These are phyloP conservation scores for Magnusiomyces paraingens DNA, from an alignment of 1,139 yeast species.

Conservation along the genomic window DNA sequence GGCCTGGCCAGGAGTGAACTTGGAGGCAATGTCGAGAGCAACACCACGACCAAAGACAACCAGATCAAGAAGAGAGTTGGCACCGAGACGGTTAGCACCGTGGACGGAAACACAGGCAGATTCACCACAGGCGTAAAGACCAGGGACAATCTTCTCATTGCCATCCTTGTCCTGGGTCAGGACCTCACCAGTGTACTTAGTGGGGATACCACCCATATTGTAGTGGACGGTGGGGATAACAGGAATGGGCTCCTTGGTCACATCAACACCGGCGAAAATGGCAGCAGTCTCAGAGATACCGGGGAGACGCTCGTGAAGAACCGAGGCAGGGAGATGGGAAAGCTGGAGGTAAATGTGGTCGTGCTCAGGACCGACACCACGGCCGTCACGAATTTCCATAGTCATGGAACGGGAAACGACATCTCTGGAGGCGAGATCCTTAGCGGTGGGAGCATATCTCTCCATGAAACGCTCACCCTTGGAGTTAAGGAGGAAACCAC, in stretches of 20 bases:
- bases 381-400: slow-evolving; percentile 96
- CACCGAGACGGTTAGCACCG: slow-evolving; percentile 99
- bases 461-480: slow-evolving; percentile 99
- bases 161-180: slow-evolving; percentile 80
- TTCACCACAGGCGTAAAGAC: slow-evolving; percentile 97
- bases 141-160: slow-evolving; percentile 86
- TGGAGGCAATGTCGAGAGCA: slow-evolving; percentile 81
- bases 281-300: slow-evolving; percentile 99
- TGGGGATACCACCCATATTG: slow-evolving; percentile 99
- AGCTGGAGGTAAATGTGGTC: slow-evolving; percentile 95
- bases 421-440: slow-evolving; percentile 97
- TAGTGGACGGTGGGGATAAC: slow-evolving; percentile 97
- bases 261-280: slow-evolving; percentile 98
- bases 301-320: slow-evolving; percentile 91
- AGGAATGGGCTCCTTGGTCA: slow-evolving; percentile 98
- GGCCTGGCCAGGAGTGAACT: slow-evolving; percentile 83
- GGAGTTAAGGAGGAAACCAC: slow-evolving; percentile 91
- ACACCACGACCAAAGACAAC: slow-evolving; percentile 99
- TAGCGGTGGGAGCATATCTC: slow-evolving; percentile 98
- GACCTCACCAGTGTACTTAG: slow-evolving; percentile 95
- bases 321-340: slow-evolving; percentile 88
- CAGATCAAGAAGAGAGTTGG: slow-evolving; percentile 94
- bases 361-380: slow-evolving; percentile 96
- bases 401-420: slow-evolving; percentile 98
- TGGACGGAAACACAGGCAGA: slow-evolving; percentile 99